Evolutionary conservation across 225 moss, liverwort and hornwort genomes (phyloP), one percentile per base, ranked within the genome.

Genomic region (Bryum argenteum): DNA sequence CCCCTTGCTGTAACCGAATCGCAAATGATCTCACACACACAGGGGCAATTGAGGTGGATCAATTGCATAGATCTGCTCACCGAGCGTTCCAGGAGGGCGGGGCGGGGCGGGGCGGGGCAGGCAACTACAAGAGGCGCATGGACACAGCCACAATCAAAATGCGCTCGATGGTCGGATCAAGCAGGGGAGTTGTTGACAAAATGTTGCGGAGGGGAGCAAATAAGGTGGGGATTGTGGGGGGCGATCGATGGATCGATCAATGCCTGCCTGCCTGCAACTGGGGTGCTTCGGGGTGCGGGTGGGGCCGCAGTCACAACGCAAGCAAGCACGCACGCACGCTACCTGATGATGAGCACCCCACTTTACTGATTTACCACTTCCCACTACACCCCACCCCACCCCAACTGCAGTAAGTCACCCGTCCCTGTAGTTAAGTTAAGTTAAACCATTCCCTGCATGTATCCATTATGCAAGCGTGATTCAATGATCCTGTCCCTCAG

Each of bases 241-340:
- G 33, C 12, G 17, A 17, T 48, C 48, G 48, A 48, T 17, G 48
- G 48, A 48, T 48, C 17, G 48, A 47, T 47, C 47, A 47, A 47
- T 47, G 47, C 53, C 53, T 8, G 51, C 51, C 13, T 13, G 13
- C 14, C 9, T 26, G 38, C 50, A 20, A 38, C 22, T 38, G 48
- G 57, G 33, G 10, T 44, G 72, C 72, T 63, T 63, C 72, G 53
- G 64, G 63, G 63, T 26, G 10, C 18, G 53, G 22, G 40, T 63
- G 73, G 71, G 24, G 42, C 54, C 54, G 10, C 54, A 10, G 54
- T 54, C 21, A 48, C 48, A 6, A 48, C 10, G 48, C 48, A 48
- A 48, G 48, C 48, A 48, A 15, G 48, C 48, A 16, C 15, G 16
- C 48, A 48, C 16, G 48, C 17, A 17, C 33, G 17, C 48, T 48